Evolutionary conservation across 495 filamentous ascomycete species (phyloP), one percentile per base, ranked within the genome.

Genomic region (Geoglossum glabrum): DNA sequence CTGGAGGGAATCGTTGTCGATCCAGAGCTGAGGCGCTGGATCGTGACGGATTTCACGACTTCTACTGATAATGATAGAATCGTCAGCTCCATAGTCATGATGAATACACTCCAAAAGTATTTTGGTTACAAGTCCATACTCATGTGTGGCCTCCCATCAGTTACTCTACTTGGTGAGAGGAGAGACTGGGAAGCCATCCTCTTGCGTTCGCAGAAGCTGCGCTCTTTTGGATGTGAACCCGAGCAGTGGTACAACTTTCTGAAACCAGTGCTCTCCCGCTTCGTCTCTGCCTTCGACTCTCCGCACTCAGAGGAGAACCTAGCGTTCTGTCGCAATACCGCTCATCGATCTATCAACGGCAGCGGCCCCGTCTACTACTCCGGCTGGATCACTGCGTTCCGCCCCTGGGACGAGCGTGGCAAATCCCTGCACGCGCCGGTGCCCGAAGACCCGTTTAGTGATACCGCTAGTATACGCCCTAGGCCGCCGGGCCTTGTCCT

Each of bases 81-180:
- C 7, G 65, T 71, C 9, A 67, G 65, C 1, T 57, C 67, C 1
- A 61, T 74, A 25, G 19, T 71, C 13, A 70, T 76, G 67, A 75
- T 73, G 73, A 69, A 66, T 1, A 63, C 64, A 0, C 40, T 72
- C 54, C 70, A 75, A 51, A 64, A 64, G 8, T 75, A 71, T 59
- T 74, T 75, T 57, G 31, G 7, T 1, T 75, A 66, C 47, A 58
- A 23, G n/a, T 57, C 46, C 19, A 7, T 0, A 4, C 11, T 62
- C 0, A 11, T 3, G 1, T 78, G 76, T 57, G 75, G 75, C 0
- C 62, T 80, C 6, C 74, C 77, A 15, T 69, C 68, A 1, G 73
- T 78, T 8, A 78, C 75, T 0, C 61, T 79, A 10, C 63, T 74
- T 0, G 76, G 76, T 19, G 62, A 67, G 28, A 57, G 60, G 28